These are phyloP conservation scores for Vachellia collinsii DNA, from an alignment of 306 rosid genomes.

Conservation along the genomic window DNA sequence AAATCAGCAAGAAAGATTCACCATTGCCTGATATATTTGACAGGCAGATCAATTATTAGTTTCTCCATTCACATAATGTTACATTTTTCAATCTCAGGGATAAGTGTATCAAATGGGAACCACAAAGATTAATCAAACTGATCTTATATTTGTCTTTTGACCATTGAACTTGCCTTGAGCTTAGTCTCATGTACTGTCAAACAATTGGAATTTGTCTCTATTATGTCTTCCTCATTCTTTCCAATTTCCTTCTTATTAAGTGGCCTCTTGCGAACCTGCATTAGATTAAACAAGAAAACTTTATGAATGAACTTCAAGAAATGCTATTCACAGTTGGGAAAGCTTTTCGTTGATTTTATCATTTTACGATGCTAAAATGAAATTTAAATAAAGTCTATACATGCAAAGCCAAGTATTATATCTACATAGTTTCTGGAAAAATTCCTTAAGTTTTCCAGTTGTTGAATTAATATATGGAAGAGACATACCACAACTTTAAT, in stretches of 20 bases:
- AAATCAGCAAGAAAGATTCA: conserved; percentile 20
- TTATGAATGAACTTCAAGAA: conserved; percentile 9
- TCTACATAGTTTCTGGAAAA: conserved; percentile 8
- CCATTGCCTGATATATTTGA: conserved; percentile 17
- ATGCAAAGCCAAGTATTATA: conserved; percentile 20
- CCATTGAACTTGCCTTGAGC: conserved; percentile 65
- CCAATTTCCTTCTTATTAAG: conserved; percentile 90
- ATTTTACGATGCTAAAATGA: conserved; percentile 14
- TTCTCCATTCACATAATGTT: conserved; percentile 1
- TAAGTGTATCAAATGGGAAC: conserved; percentile 1
- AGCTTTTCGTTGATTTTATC: conserved; percentile 19
- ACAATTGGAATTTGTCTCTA: conserved; percentile 78
- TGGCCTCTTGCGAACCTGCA: conserved; percentile 98
- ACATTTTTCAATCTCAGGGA: neutral
- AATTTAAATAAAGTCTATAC: conserved; percentile 21
- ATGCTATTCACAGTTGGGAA: conserved; percentile 17
- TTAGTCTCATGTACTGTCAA: conserved; percentile 94
- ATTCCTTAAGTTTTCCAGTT: conserved; percentile 11
- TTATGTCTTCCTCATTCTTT: conserved; percentile 94
- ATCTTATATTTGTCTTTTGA: neutral
- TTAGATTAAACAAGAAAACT: conserved; percentile 19
- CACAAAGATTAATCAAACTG: neutral
- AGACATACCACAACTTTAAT: conserved; percentile 98
- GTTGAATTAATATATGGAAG: conserved; percentile 19
- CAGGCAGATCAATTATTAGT: conserved; percentile 14